A percentile compares a stretch with the other conserved stretches of the same genome.
Evolutionary conservation across 495 filamentous ascomycete species (phyloP).

Genomic region (Beverwykella pulmonaria): DNA sequence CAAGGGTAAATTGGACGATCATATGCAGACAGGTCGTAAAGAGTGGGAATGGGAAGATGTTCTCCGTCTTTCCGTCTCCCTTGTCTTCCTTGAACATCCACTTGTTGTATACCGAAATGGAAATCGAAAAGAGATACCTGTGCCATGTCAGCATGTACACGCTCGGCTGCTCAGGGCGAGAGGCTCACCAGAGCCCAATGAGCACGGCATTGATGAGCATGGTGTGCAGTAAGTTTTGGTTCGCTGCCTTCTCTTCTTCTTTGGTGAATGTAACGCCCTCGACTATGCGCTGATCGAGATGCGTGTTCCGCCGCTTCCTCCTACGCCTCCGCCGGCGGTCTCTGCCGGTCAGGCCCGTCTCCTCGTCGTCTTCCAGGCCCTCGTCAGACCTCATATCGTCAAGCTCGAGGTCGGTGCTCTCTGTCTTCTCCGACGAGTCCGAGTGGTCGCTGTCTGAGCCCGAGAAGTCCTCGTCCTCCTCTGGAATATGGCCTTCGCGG

Average conservation of each 20-base stretch:
- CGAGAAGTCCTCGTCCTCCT: constrained; percentile 29
- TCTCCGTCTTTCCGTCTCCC: constrained; percentile 25
- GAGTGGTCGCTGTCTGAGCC: constrained; percentile 32
- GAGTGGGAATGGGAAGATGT: constrained; percentile 86
- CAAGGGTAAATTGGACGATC: constrained; percentile 88
- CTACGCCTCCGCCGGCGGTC: constrained; percentile 68
- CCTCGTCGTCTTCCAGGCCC: constrained; percentile 82
- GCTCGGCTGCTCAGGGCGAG: background rate
- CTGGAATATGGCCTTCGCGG: constrained; percentile 23
- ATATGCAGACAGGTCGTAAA: constrained; percentile 97
- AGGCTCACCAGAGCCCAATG: constrained; percentile 76
- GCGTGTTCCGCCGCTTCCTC: constrained; percentile 66
- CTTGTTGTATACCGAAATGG: constrained; percentile 98
- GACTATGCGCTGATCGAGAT: constrained; percentile 71
- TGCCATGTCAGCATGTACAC: constrained; percentile 8
- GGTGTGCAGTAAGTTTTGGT: constrained; percentile 68
- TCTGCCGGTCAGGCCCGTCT: constrained; percentile 76
- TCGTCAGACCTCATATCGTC: constrained; percentile 65
- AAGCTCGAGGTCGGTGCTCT: constrained; percentile 56
- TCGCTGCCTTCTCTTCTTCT: constrained; percentile 68
- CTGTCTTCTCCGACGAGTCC: constrained; percentile 33
- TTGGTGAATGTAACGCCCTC: constrained; percentile 58
- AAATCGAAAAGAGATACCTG: constrained; percentile 81
- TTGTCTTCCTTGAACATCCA: constrained; percentile 96
- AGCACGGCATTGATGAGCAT: constrained; percentile 71